Evolutionary conservation across 257 asterid genomes (phyloP).

Genomic region (Euphrasia confusa): DNA sequence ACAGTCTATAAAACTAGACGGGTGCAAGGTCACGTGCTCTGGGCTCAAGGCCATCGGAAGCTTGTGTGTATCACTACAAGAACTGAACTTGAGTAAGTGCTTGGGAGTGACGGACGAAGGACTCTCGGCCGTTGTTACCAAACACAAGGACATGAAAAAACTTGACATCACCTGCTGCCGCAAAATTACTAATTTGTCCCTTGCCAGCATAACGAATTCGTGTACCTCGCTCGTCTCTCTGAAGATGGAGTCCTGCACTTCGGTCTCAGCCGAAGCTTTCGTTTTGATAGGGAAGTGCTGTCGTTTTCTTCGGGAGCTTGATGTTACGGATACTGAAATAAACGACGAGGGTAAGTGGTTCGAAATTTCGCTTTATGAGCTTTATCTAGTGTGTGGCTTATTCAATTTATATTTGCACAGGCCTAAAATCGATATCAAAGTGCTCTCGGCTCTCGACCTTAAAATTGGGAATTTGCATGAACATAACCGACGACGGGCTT

Average conservation of each 20-base stretch:
- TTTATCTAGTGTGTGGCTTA: neutral
- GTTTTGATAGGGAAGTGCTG: slow-evolving; percentile 73
- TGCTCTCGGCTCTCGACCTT: slow-evolving; percentile 60
- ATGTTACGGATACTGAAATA: slow-evolving; percentile 74
- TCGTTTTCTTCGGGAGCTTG: slow-evolving; percentile 74
- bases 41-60: slow-evolving; percentile 83
- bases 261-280: slow-evolving; percentile 52
- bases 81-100: slow-evolving; percentile 79
- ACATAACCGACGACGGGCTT: slow-evolving; percentile 66
- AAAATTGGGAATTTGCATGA: slow-evolving; percentile 73
- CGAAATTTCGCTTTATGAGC: too few species aligned
- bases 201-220: slow-evolving; percentile 40
- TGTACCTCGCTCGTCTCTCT: slow-evolving; percentile 72
- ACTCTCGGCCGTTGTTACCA: slow-evolving; percentile 61
- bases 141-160: slow-evolving; percentile 58
- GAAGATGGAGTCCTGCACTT: slow-evolving; percentile 80
- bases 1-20: slow-evolving; percentile 68
- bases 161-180: slow-evolving; percentile 92
- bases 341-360: slow-evolving; percentile 64
- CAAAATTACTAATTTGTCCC: slow-evolving; percentile 53
- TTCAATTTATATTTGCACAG: slow-evolving; percentile 32
- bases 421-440: slow-evolving; percentile 59
- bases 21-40: slow-evolving; percentile 70
- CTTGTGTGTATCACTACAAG: slow-evolving; percentile 57
- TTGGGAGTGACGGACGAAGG: slow-evolving; percentile 85